These are phyloP conservation scores for Akanthomyces lecanii DNA, from an alignment of 2,329 filamentous ascomycete species.

Conservation along the genomic window DNA sequence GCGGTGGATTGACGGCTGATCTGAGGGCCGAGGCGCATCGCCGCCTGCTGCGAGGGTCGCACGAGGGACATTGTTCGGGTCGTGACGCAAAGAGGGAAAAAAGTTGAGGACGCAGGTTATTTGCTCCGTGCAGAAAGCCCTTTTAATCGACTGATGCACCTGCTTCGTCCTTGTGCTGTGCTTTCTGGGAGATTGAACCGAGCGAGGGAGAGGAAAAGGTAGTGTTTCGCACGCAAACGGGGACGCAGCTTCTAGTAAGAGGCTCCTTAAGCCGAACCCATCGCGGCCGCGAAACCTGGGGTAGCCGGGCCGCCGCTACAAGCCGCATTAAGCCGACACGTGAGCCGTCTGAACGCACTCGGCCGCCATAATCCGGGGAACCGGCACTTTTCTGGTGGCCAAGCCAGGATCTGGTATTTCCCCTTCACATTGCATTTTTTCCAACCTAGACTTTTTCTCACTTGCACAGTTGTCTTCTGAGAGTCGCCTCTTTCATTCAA, in stretches of 20 bases:
- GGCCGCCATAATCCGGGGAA: conserved; percentile 12
- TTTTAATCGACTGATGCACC: background rate
- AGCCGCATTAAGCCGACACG: conserved; percentile 41
- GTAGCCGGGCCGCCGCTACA: conserved; percentile 32
- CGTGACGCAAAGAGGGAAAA: background rate
- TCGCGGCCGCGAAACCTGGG: conserved; percentile 17
- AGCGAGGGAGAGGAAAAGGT: conserved; percentile 3
- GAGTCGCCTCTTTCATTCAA: background rate
- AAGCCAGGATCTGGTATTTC: background rate
- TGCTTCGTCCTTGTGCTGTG: background rate
- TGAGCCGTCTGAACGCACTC: conserved; percentile 1
- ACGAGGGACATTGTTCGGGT: conserved; percentile 41
- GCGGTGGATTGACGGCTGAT: conserved; percentile 27
- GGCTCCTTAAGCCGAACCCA: conserved; percentile 18
- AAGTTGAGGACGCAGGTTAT: background rate
- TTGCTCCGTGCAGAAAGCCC: background rate
- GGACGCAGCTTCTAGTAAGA: conserved; percentile 1
- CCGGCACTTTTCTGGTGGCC: background rate
- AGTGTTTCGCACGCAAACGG: conserved; percentile 8
- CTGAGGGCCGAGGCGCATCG: conserved; percentile 36
- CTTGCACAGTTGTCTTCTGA: conserved; percentile 11
- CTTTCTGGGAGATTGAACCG: background rate
- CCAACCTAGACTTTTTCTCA: background rate
- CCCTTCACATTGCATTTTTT: background rate
- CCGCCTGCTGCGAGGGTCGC: conserved; percentile 42